Evolutionary conservation across 2,329 filamentous ascomycete species (phyloP).

Genomic region (Stemphylium lycopersici): DNA sequence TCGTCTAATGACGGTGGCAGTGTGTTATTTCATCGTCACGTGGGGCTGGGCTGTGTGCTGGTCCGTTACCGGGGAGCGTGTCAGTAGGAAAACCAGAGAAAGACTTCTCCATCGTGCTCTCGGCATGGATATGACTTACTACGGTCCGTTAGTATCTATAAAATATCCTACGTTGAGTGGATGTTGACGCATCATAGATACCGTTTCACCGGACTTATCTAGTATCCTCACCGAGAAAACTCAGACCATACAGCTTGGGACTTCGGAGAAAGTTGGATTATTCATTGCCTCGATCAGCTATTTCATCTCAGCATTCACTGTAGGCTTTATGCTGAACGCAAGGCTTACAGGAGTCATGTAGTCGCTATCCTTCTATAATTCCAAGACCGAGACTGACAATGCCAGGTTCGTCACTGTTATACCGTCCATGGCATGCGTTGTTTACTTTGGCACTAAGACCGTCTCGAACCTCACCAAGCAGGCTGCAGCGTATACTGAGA

Average conservation of each 20-base stretch:
- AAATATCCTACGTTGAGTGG: background rate
- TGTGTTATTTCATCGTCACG: conserved; percentile 58
- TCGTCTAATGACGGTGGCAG: conserved; percentile 54
- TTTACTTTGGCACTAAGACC: conserved; percentile 50
- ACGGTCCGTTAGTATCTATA: conserved; percentile 27
- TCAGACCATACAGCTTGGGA: conserved; percentile 54
- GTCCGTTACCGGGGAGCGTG: conserved; percentile 57
- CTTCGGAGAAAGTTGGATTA: conserved; percentile 56
- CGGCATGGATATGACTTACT: conserved; percentile 59
- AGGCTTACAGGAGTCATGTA: conserved; percentile 51
- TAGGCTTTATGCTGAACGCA: conserved; percentile 54
- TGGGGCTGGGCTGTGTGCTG: conserved; percentile 59
- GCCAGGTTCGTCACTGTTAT: conserved; percentile 53
- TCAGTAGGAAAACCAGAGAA: conserved; percentile 56
- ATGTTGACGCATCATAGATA: conserved; percentile 39
- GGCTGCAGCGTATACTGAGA: conserved; percentile 48
- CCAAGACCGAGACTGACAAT: conserved; percentile 5
- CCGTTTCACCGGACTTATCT: conserved; percentile 57
- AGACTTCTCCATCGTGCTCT: conserved; percentile 56
- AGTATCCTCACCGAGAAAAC: conserved; percentile 54
- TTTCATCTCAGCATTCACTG: conserved; percentile 53
- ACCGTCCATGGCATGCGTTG: conserved; percentile 55
- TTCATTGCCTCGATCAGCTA: conserved; percentile 55
- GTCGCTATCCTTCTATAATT: background rate
- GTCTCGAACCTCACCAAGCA: conserved; percentile 51